phyloP scores from a whole-genome alignment of 495 filamentous ascomycete species.

The Talaromyces liani region DNA sequence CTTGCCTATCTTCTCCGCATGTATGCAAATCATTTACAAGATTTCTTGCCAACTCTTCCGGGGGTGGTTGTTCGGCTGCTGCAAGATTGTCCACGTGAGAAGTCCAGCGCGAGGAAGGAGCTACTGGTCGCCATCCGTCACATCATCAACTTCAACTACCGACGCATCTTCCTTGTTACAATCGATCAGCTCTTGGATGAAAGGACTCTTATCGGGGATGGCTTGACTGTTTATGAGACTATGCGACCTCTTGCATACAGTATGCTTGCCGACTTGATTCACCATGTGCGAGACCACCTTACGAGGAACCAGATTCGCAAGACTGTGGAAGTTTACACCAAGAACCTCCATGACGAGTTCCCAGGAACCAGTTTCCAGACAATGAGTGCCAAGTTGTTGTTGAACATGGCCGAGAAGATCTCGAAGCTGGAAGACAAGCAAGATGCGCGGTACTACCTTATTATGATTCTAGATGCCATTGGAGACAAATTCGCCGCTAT shows the following conservation, averaged over 20 bases:
- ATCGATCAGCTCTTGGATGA: conserved; percentile 95
- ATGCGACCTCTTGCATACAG: conserved; percentile 96
- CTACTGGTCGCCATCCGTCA: conserved; percentile 93
- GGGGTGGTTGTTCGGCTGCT: conserved; percentile 87
- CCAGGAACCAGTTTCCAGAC: conserved; percentile 99
- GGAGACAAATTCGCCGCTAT: conserved; percentile 97
- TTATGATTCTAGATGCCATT: conserved; percentile 96
- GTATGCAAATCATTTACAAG: conserved; percentile 78
- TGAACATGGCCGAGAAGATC: conserved; percentile 98
- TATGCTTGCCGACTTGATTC: conserved; percentile 96
- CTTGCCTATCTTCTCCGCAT: conserved; percentile 86
- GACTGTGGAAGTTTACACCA: conserved; percentile 94
- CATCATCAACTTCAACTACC: conserved; percentile 98
- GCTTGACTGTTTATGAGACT: conserved; percentile 91
- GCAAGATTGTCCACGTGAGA: conserved; percentile 89
- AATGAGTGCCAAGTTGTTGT: conserved; percentile 93
- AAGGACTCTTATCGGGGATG: conserved; percentile 88
- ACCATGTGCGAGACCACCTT: conserved; percentile 86
- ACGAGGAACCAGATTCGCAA: conserved; percentile 81
- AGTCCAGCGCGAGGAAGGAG: conserved; percentile 89
- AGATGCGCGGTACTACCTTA: conserved; percentile 89
- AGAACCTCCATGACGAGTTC: conserved; percentile 91
- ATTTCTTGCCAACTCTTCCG: conserved; percentile 83
- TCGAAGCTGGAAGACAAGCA: conserved; percentile 83
- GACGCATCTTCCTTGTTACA: conserved; percentile 88